phyloP scores from a whole-genome alignment of 2,329 filamentous ascomycete species.

The Myriosclerotinia duriaeana region DNA sequence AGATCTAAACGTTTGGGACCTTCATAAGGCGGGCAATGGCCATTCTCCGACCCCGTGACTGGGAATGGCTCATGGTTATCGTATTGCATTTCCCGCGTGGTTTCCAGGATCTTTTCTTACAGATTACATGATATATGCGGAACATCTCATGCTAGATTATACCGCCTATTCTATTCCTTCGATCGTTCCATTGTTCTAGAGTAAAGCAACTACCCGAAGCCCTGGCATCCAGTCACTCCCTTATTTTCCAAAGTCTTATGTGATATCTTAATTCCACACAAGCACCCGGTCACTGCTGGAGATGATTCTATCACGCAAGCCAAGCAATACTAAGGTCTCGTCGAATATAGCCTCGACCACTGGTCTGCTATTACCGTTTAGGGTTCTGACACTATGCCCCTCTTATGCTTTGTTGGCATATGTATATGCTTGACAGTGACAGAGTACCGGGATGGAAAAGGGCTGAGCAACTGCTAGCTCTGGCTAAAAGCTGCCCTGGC shows the following conservation, averaged over 20 bases:
- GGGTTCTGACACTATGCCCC: slow-evolving; percentile 20
- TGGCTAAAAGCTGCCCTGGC: background rate
- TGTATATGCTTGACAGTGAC: slow-evolving; percentile 16
- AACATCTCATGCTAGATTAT: slow-evolving; percentile 6
- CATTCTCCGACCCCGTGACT: slow-evolving; percentile 3
- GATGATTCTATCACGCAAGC: background rate
- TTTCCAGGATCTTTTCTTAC: slow-evolving; percentile 18
- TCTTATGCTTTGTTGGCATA: background rate
- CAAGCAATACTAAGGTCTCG: slow-evolving; percentile 1
- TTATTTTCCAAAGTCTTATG: slow-evolving; percentile 19
- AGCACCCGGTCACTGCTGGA: slow-evolving; percentile 4
- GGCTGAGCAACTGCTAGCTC: slow-evolving; percentile 12
- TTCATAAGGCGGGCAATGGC: background rate
- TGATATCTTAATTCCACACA: slow-evolving; percentile 20
- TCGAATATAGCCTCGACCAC: background rate
- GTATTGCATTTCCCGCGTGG: slow-evolving; percentile 19
- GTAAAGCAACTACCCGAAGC: slow-evolving; percentile 1
- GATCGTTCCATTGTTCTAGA: background rate
- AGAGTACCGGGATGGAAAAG: slow-evolving; percentile 22
- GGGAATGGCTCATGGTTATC: slow-evolving; percentile 2
- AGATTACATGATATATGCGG: slow-evolving; percentile 21
- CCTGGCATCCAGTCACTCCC: slow-evolving; percentile 10
- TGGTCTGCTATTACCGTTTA: slow-evolving; percentile 7
- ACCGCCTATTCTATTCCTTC: background rate
- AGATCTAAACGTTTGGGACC: no score